Base-by-base conservation (phyloP, 208 protist genomes). In the Histomonas meleagridis region DNA sequence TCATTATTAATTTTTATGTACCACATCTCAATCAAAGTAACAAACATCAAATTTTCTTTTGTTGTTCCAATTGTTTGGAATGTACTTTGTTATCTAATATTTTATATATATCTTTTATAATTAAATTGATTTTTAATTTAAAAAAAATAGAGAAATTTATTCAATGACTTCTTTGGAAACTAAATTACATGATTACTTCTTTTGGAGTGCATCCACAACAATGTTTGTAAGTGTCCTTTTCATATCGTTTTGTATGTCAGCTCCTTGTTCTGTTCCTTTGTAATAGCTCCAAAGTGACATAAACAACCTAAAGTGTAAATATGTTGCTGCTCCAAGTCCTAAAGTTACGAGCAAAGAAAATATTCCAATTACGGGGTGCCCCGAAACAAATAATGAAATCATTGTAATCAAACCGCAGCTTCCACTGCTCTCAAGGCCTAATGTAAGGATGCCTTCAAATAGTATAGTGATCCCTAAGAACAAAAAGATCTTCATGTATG, bases 401-500 rank as follows among this genome's bases (percentile, higher is more conserved):
- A 38, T 55, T 55, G 76, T 86, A 38, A 86, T 86, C 55, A 86
- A 86, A 32, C 76, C 76, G 55, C 43, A 43, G 38, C 76, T 86
- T 86, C 76, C 76, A 38, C 76, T 86, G 76, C 76, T 86, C 4
- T 86, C 76, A 16, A 86, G 32, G 9, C 76, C 76, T 38, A 86
- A 1, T 86, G 76, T 5, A 51, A 86, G 46, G n/a, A 86, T 86
- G 0, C 18, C 40, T 86, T 86, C 76, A 46, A 86, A 86, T 2
- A 86, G 18, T 38, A n/a, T 86, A 21, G 46, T 48, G 18, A 26
- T 48, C 10, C 23, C 7, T 5, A 86, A 55, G 26, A 12, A 51
- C 32, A 55, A 38, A 49, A 86, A 35, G 7, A 86, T 48, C 55
- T 86, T 86, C 9, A 86, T 12, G 26, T 55, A 86, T 21, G 46